Percentiles rank a stretch among this genome's conserved stretches.
phyloP scores from a whole-genome alignment of 371 early-diverging fungal genomes.

The Rozella allomycis region DNA sequence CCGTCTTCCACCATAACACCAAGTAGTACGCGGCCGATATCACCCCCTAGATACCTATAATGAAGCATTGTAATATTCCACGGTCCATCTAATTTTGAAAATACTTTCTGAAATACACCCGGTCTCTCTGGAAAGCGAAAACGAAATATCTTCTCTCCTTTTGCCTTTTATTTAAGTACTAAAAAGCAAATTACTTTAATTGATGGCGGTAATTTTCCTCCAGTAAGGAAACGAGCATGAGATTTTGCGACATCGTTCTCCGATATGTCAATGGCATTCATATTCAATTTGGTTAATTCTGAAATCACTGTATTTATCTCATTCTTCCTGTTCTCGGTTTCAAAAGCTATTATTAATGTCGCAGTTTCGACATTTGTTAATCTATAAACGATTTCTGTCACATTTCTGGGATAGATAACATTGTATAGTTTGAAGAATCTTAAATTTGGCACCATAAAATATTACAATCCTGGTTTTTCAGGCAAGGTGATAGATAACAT shows the following conservation, averaged over 20 bases:
- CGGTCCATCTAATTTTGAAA: conserved; percentile 35
- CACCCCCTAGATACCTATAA: conserved; percentile 85
- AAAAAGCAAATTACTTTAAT: not conserved
- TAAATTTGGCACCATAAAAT: conserved; percentile 1
- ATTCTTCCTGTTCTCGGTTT: conserved; percentile 24
- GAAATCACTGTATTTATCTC: conserved; percentile 38
- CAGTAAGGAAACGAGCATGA: conserved; percentile 76
- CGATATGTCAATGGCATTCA: conserved; percentile 51
- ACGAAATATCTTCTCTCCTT: conserved; percentile 63
- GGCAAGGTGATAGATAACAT: conserved; percentile 74
- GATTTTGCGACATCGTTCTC: conserved; percentile 82
- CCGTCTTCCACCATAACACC: conserved; percentile 54
- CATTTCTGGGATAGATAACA: conserved; percentile 48
- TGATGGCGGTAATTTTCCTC: conserved; percentile 33
- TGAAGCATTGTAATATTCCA: conserved; percentile 91
- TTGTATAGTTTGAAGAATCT: conserved; percentile 54
- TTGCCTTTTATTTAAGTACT: not conserved
- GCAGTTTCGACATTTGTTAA: conserved; percentile 50
- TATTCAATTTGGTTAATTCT: conserved; percentile 31
- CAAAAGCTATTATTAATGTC: conserved; percentile 68
- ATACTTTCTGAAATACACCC: conserved; percentile 63
- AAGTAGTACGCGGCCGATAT: conserved; percentile 71
- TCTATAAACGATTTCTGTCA: conserved; percentile 84
- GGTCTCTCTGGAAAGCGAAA: conserved; percentile 90
- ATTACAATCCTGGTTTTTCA: conserved; percentile 52